Percentiles rank a stretch among this genome's conserved stretches.
Evolutionary conservation across 2,329 filamentous ascomycete genomes (phyloP).

Genomic region (Neofusicoccum parvum): DNA sequence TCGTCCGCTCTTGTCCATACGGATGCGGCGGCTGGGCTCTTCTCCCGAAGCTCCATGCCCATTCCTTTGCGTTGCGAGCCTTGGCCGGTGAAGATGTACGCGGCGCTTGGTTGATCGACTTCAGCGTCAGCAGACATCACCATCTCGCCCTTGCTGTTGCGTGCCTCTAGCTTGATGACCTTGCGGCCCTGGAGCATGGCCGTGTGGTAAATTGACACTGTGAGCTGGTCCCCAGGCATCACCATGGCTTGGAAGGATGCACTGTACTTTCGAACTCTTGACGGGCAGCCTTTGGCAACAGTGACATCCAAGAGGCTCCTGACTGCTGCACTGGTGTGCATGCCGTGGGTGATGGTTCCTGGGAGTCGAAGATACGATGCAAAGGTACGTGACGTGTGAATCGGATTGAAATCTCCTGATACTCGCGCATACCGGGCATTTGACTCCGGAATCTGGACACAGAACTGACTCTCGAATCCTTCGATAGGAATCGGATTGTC

Average conservation of each 20-base stretch:
- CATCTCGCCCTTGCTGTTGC: slow-evolving; percentile 35
- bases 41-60: slow-evolving; percentile 46
- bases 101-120: slow-evolving; percentile 36
- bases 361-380: slow-evolving; percentile 40
- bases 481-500: slow-evolving; percentile 24
- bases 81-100: slow-evolving; percentile 48
- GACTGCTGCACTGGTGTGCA: slow-evolving; percentile 40
- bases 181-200: slow-evolving; percentile 39
- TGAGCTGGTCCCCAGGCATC: slow-evolving; percentile 37
- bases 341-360: slow-evolving; percentile 46
- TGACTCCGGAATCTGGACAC: slow-evolving; percentile 23
- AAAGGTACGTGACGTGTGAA: slow-evolving; percentile 43
- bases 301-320: slow-evolving; percentile 31
- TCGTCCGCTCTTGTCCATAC: slow-evolving; percentile 59
- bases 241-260: slow-evolving; percentile 43
- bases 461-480: slow-evolving; percentile 22
- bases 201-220: slow-evolving; percentile 35
- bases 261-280: slow-evolving; percentile 31
- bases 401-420: slow-evolving; percentile 46
- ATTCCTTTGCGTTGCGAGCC: slow-evolving; percentile 44
- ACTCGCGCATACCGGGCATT: slow-evolving; percentile 33
- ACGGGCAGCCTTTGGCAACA: slow-evolving; percentile 27
- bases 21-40: slow-evolving; percentile 33
- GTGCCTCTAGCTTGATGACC: slow-evolving; percentile 37
- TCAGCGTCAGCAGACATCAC: slow-evolving; percentile 35